phyloP scores from a whole-genome alignment of 202 grass and related monocot genomes.

The Carex arenaria region DNA sequence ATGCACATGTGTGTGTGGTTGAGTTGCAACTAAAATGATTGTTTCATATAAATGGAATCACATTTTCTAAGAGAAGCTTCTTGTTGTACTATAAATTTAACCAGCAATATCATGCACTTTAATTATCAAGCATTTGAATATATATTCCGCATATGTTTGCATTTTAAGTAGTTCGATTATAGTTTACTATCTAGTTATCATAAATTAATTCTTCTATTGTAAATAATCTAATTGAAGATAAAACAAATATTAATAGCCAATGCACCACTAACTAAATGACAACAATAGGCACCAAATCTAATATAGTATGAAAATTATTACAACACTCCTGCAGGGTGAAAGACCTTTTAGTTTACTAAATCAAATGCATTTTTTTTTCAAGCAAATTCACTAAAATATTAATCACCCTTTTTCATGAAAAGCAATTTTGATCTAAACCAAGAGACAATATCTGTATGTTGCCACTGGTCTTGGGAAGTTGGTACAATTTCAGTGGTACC shows the following conservation, averaged over 20 bases:
- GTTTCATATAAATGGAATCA: not conserved
- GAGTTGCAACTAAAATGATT: not conserved
- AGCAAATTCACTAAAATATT: no score
- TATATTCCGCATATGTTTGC: not conserved
- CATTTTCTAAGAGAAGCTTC: not conserved
- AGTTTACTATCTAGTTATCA: not conserved
- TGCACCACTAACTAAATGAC: not conserved
- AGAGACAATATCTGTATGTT: not conserved
- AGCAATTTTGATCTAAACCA: constrained; percentile 10
- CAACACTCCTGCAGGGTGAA: no score
- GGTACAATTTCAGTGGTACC: not conserved
- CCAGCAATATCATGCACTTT: no score
- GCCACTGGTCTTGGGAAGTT: not conserved
- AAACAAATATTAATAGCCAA: not conserved
- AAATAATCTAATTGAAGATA: not conserved
- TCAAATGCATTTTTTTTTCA: no score
- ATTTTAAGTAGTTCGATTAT: not conserved
- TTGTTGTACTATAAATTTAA: not conserved
- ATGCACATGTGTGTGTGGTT: no score
- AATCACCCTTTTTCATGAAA: no score
- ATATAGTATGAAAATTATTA: not conserved
- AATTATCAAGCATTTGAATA: not conserved
- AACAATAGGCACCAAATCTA: not conserved
- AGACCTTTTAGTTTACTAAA: no score
- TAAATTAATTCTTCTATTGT: not conserved